Base-by-base conservation (phyloP, 1,284 basidiomycete species). In the Cutaneotrichosporon sp. region DNA sequence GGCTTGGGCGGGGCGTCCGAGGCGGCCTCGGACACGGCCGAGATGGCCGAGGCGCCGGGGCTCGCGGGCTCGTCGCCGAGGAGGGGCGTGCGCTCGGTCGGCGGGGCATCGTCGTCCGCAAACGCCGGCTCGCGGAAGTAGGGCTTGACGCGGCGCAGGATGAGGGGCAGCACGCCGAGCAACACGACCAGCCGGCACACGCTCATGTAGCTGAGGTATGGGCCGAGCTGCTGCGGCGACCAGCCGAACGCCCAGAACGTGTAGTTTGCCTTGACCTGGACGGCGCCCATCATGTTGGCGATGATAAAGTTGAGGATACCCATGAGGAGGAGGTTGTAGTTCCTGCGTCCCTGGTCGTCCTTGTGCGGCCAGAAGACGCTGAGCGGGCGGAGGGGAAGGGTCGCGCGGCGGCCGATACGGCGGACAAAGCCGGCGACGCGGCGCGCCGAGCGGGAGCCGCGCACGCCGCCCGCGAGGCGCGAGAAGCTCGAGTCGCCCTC, bases 141-240 rank as follows among this genome's bases (percentile, higher is more conserved):
- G 1, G 78, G 77, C 60, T 79, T 79, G 68, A 77, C 66, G n/a
- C 65, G 67, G 47, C 70, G 69, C 62, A 78, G 73, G 20, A 70
- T 51, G 27, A 75, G 92, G 9, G 92, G 77, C 27, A 90, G 64
- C 4, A 86, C 61, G n/a, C n/a, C n/a, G 1, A 87, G 81, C 61
- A 93, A 80, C 62, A 86, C 84, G 1, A 86, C 20, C 1, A 88
- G 87, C 7, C 90, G 83, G 2, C 82, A 77, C 20, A 82, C 80
- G n/a, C 87, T 86, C 16, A 87, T 72, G 7, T 86, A 65, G 57
- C 86, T 89, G 55, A 92, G 76, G 80, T 84, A 92, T 66, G 92
- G 92, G 9, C 90, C 91, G 14, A 90, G 77, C 88, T 92, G 56
- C 8, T 89, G 85, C 5, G 89, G 83, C n/a, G 80, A 83, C 91